These are phyloP conservation scores for Ampelomyces quisqualis DNA, from an alignment of 2,329 filamentous ascomycete species.

Conservation along the genomic window DNA sequence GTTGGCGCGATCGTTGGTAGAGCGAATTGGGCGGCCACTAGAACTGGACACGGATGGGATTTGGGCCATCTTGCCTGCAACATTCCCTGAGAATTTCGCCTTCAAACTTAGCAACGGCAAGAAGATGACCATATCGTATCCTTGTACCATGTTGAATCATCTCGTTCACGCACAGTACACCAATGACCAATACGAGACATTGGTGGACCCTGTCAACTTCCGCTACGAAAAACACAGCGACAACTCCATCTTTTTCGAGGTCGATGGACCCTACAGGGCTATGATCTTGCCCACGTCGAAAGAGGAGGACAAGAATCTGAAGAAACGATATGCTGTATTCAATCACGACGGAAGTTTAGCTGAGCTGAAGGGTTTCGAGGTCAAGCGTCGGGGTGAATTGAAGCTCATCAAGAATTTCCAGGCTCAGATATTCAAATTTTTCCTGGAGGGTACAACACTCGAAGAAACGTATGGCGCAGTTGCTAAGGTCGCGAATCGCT, in stretches of 20 bases:
- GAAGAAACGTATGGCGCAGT: conserved; percentile 88
- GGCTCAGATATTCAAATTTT: conserved; percentile 99
- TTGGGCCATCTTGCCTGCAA: conserved; percentile 97
- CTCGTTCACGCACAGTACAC: conserved; percentile 93
- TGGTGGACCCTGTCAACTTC: conserved; percentile 75
- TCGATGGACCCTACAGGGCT: conserved; percentile 94
- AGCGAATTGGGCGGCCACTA: conserved; percentile 86
- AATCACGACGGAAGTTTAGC: conserved; percentile 95
- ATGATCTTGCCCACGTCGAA: conserved; percentile 98
- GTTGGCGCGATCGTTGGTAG: conserved; percentile 88
- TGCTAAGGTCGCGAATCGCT: conserved; percentile 91
- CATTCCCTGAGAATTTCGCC: conserved; percentile 92
- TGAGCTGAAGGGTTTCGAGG: conserved; percentile 94
- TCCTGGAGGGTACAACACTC: conserved; percentile 85
- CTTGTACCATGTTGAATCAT: conserved; percentile 98
- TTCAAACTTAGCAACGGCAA: conserved; percentile 96
- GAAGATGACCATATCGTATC: conserved; percentile 94
- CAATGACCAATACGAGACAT: conserved; percentile 94
- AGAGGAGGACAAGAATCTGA: conserved; percentile 98
- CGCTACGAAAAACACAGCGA: conserved; percentile 97
- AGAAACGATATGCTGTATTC: conserved; percentile 98
- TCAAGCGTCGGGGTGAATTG: conserved; percentile 94
- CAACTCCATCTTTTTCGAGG: conserved; percentile 99
- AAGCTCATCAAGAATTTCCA: conserved; percentile 99
- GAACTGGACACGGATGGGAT: conserved; percentile 98